phyloP scores from a whole-genome alignment of 495 filamentous ascomycete species.

The Niebla homalea region DNA sequence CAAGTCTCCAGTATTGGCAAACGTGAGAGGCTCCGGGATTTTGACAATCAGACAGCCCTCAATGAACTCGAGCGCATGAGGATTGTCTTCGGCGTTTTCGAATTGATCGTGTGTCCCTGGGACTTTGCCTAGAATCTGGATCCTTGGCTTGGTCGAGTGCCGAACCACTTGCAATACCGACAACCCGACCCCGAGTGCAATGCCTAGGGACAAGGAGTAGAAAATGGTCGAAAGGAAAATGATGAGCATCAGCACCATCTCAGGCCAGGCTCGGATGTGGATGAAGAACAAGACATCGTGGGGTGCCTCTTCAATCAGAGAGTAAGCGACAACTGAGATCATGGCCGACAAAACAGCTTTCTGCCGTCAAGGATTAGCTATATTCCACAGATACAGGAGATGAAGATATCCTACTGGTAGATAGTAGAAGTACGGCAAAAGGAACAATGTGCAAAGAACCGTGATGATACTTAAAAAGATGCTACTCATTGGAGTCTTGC shows the following conservation, averaged over 20 bases:
- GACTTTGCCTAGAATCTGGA: conserved; percentile 90
- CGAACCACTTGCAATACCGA: conserved; percentile 81
- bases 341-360: conserved; percentile 89
- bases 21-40: conserved; percentile 91
- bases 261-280: conserved; percentile 68
- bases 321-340: conserved; percentile 91
- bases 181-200: conserved; percentile 77
- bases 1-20: conserved; percentile 90
- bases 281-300: conserved; percentile 85
- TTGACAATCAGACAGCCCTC: conserved; percentile 91
- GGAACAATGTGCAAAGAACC: conserved; percentile 60
- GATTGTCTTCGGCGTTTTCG: conserved; percentile 75
- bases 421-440: conserved; percentile 88
- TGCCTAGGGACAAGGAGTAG: conserved; percentile 73
- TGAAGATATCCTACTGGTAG: conserved; percentile 51
- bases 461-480: conserved; percentile 74
- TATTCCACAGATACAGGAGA: background rate
- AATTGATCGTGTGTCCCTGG: conserved; percentile 63
- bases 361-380: conserved; percentile 27
- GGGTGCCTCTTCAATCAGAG: conserved; percentile 88
- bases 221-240: conserved; percentile 91
- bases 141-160: conserved; percentile 79
- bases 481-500: conserved; percentile 82
- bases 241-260: conserved; percentile 72
- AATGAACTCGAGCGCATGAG: conserved; percentile 68